Evolutionary conservation across 1,284 basidiomycete genomes (phyloP), one percentile per base, ranked within the genome.

Genomic region (Boletus hoseneyae): DNA sequence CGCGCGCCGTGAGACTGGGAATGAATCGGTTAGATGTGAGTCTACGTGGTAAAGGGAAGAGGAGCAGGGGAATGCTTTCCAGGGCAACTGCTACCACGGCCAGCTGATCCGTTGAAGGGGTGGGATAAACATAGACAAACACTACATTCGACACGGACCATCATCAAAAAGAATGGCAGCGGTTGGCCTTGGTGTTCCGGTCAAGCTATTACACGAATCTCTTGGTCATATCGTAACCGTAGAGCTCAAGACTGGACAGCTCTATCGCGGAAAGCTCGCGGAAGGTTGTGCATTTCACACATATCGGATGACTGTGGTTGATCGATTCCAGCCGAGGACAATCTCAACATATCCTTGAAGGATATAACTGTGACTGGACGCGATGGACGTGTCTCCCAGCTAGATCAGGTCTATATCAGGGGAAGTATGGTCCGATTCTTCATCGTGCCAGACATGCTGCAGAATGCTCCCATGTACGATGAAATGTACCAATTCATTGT

Each of bases 361-460:
- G 93, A 98, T 57, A 97, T 99, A 65, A 98, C 96, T 19, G 97
- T 98, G 21, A 99, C 97, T 11, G 93, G 92, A 48, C 85, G 96
- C 51, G 97, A 99, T 77, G 97, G 97, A 42, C 91, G 97, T 64
- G 93, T 99, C 38, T 96, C 95, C n/a, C 97, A 99, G 70, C 79
- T 99, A 48, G 96, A 99, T 76, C 96, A 97, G 72, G 95, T 98
- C 37, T 99, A 99, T 73, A 99, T 99, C 63, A 82, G 97, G 59
- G 97, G 97, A 58, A 95, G 91, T 70, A 97, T 98, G 92, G 76
- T 96, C 64, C 83, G 94, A 62, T 98, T 98, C 79, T 96, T 98
- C 76, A 97, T 99, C 68, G 97, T 99, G 23, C 97, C 97, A 43
- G 97, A 99, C 71, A 97, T 99, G 89, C 78, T 99, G 59, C 92